Base-by-base conservation (phyloP, 1,284 basidiomycete species). In the Ceraceosorus guamensis region DNA sequence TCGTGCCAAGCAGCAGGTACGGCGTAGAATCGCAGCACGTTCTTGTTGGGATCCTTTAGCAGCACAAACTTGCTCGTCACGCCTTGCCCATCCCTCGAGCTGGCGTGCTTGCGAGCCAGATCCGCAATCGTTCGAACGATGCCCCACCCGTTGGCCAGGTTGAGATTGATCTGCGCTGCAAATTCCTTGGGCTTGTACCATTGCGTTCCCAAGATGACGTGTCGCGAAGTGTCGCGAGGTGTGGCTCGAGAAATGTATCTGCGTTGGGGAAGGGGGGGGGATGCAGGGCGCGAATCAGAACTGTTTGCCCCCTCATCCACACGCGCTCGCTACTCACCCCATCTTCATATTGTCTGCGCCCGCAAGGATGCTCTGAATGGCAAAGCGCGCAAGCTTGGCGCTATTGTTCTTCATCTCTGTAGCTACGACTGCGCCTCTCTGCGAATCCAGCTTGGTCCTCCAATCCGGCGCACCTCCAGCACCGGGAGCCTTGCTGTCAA, bases 371-470 rank as follows among this genome's bases (percentile, higher is more conserved):
- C 88, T 89, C 81, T 97, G 92, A 34, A 97, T 88, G 0, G 95
- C 87, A 89, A 93, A 99, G 75, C 93, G 88, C 16, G 93, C 92
- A 51, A 99, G 83, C 79, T 98, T 98, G 81, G 87, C 92, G 73
- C 87, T 90, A 80, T 99, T 99, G 81, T 98, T 99, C 82, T 98
- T 98, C 95, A 98, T 97, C 81, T 99, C 95, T 45, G 91, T 95
- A 48, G 95, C 91, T 57, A 98, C 91, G 46, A 99, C 93, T 3
- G 95, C 95, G 71, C 95, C 95, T 59, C 92, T 86, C 79, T 97
- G 92, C 6, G 88, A 85, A 79, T 99, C 95, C 52, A 99, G 81
- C 79, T 95, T 95, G 50, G 87, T 83, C 50, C 92, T 85, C 95
- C 95, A 99, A 78, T 98, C 95, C 24, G 91, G 89, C 14, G 93